phyloP scores from a whole-genome alignment of 306 rosid genomes.

The Prunus persica region DNA sequence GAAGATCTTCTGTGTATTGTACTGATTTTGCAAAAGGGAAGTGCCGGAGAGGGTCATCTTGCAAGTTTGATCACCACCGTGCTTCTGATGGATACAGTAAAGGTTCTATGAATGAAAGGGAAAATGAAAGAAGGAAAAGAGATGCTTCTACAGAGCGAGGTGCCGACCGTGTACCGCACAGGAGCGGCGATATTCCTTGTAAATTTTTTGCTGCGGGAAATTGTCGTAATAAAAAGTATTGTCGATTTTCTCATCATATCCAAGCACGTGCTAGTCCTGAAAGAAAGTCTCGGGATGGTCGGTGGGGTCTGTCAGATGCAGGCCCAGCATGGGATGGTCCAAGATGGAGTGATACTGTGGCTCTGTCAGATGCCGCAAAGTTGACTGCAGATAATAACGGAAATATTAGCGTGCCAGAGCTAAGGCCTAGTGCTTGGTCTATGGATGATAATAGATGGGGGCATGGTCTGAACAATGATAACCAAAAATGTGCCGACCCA shows the following conservation, averaged over 20 bases:
- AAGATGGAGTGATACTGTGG: constrained; percentile 43
- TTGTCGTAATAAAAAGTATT: constrained; percentile 85
- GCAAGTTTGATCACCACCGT: constrained; percentile 68
- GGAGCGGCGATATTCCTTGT: constrained; percentile 61
- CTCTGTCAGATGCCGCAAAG: constrained; percentile 42
- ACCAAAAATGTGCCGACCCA: constrained; percentile 38
- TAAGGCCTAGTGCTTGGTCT: constrained; percentile 47
- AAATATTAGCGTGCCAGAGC: constrained; percentile 39
- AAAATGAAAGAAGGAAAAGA: constrained; percentile 61
- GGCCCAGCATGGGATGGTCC: constrained; percentile 48
- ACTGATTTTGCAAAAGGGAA: constrained; percentile 69
- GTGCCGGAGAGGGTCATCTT: constrained; percentile 78
- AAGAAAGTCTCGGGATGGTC: constrained; percentile 62
- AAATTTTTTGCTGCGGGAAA: constrained; percentile 81
- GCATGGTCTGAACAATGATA: constrained; percentile 41
- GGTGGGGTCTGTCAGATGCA: constrained; percentile 45
- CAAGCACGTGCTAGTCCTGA: constrained; percentile 63
- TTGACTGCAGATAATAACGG: constrained; percentile 45
- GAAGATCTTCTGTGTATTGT: constrained; percentile 56
- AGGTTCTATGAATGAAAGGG: constrained; percentile 59
- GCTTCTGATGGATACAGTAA: constrained; percentile 60
- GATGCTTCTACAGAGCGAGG: constrained; percentile 68
- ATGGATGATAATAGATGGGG: constrained; percentile 40
- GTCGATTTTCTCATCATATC: constrained; percentile 84
- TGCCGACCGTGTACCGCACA: constrained; percentile 51